Conservation (phyloP, 2,329 filamentous ascomycete genomes). For the Daldinia sp. region DNA sequence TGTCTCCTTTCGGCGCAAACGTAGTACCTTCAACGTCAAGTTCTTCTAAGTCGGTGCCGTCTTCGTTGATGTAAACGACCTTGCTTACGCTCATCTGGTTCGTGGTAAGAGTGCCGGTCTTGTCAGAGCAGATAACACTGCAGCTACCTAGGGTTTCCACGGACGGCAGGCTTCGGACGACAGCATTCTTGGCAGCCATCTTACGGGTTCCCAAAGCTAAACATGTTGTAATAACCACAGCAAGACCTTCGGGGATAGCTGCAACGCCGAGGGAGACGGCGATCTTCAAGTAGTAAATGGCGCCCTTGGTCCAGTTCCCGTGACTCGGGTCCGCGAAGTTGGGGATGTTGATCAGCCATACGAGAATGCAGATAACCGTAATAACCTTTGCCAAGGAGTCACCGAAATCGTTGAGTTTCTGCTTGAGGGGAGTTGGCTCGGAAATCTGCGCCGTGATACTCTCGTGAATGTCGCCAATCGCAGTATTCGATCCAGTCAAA, state of each 20-base stretch:
- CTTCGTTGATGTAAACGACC: slow-evolving; percentile 80
- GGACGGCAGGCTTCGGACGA: slow-evolving; percentile 93
- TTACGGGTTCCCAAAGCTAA: slow-evolving; percentile 94
- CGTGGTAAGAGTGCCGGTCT: slow-evolving; percentile 96
- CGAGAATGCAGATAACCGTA: slow-evolving; percentile 92
- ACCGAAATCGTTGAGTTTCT: slow-evolving; percentile 98
- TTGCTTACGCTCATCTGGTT: slow-evolving; percentile 99
- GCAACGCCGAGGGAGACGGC: slow-evolving; percentile 97
- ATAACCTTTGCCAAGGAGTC: slow-evolving; percentile 97
- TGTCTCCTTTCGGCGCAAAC: slow-evolving; percentile 82
- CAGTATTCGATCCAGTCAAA: slow-evolving; percentile 86
- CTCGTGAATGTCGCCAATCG: slow-evolving; percentile 98
- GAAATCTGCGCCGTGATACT: slow-evolving; percentile 98
- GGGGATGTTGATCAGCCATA: slow-evolving; percentile 98
- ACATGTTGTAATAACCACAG: slow-evolving; percentile 99
- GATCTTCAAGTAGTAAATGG: slow-evolving; percentile 99
- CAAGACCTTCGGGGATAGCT: slow-evolving; percentile 95
- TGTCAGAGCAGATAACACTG: slow-evolving; percentile 99
- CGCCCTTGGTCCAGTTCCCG: slow-evolving; percentile 93
- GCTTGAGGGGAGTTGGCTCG: slow-evolving; percentile 94
- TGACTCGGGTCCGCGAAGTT: slow-evolving; percentile 96
- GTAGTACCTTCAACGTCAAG: slow-evolving; percentile 92
- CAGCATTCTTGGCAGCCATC: slow-evolving; percentile 98
- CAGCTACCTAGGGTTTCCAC: slow-evolving; percentile 98
- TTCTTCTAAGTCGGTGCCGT: slow-evolving; percentile 80